phyloP scores from a whole-genome alignment of 2,329 filamentous ascomycete genomes.

The Colletotrichum nymphaeae region DNA sequence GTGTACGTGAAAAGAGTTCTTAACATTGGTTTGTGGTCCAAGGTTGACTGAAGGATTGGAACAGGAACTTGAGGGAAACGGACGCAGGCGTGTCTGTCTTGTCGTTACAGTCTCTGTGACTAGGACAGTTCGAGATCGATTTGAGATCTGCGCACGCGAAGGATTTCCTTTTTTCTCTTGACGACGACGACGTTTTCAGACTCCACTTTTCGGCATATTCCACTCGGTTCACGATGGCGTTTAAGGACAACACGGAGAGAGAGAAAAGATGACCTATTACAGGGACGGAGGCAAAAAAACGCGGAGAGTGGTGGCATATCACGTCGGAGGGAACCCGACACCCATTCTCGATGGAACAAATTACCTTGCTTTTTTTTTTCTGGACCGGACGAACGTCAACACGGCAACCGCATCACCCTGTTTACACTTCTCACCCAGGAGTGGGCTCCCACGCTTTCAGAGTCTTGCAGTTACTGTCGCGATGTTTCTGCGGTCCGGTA shows the following conservation, averaged over 20 bases:
- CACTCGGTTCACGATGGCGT: constrained; percentile 16
- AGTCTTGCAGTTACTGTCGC: not conserved
- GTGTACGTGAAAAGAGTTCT: constrained; percentile 22
- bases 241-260: constrained; percentile 21
- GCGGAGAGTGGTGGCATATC: constrained; percentile 12
- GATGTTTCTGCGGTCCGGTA: not conserved
- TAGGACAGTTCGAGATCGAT: not conserved
- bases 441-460: not conserved
- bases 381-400: not conserved
- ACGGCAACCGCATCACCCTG: not conserved
- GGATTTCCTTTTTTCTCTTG: constrained; percentile 30
- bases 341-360: constrained; percentile 14
- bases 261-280: not conserved
- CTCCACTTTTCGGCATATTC: constrained; percentile 16
- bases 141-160: not conserved
- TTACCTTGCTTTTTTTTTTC: constrained; percentile 16
- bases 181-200: constrained; percentile 16
- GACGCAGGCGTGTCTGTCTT: not conserved
- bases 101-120: not conserved
- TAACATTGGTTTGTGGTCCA: not conserved
- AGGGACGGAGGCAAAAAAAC: constrained; percentile 17
- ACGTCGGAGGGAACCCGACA: constrained; percentile 3
- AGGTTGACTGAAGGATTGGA: constrained; percentile 12
- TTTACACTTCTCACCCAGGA: not conserved
- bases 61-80: not conserved